A percentile compares a stretch with the other conserved stretches of the same genome.
These are phyloP conservation scores for Pseudocercospora pini-densiflorae DNA, from an alignment of 2,329 filamentous ascomycete genomes.

Conservation along the genomic window DNA sequence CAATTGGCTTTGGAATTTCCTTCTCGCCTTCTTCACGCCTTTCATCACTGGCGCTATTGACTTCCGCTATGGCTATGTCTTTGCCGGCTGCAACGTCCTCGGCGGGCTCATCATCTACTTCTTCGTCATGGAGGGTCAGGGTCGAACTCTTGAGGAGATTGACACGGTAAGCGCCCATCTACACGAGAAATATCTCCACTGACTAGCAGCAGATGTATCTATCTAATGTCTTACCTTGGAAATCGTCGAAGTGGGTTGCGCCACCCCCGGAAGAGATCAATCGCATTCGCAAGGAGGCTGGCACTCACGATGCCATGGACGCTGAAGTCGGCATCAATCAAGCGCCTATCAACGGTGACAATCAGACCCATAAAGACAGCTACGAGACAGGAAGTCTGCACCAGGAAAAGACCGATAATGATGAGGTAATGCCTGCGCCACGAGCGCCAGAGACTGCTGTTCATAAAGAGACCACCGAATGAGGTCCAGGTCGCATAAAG, in stretches of 20 bases:
- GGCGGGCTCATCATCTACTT: constrained; percentile 73
- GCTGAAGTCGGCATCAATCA: constrained; percentile 10
- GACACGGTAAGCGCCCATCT: constrained; percentile 44
- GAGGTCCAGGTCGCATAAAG: not conserved
- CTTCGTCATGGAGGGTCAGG: constrained; percentile 76
- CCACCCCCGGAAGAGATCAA: constrained; percentile 37
- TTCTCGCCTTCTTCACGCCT: constrained; percentile 70
- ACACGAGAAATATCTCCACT: not conserved
- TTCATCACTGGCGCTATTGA: constrained; percentile 75
- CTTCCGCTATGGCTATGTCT: constrained; percentile 76
- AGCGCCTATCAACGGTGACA: not conserved
- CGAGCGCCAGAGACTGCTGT: constrained; percentile 8
- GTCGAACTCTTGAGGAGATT: constrained; percentile 56
- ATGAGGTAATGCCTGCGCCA: not conserved
- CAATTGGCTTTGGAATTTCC: constrained; percentile 59
- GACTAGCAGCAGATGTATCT: constrained; percentile 62
- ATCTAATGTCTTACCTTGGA: constrained; percentile 37
- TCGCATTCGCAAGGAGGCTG: constrained; percentile 22
- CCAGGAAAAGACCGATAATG: constrained; percentile 11
- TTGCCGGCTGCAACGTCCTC: constrained; percentile 72
- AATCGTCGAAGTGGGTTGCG: constrained; percentile 39
- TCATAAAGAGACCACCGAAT: constrained; percentile 12
- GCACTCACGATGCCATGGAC: constrained; percentile 9
- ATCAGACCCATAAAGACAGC: constrained; percentile 4
- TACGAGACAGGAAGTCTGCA: constrained; percentile 11